These are phyloP conservation scores for Fragaria ananassa DNA, from an alignment of 306 rosid genomes.

Conservation along the genomic window DNA sequence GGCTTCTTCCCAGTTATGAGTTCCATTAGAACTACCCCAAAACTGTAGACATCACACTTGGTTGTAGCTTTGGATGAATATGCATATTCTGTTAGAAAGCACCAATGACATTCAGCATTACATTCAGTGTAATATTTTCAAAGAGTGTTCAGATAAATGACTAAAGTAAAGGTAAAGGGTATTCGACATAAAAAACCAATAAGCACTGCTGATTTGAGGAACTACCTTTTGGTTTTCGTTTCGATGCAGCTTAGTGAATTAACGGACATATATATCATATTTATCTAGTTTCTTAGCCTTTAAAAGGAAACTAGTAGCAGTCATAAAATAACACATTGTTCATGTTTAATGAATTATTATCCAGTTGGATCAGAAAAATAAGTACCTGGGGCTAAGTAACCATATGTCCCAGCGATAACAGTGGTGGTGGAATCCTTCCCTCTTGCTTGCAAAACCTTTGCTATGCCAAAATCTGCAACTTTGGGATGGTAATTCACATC, in stretches of 20 bases:
- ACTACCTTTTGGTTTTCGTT: neutral
- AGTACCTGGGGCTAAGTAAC: conserved; percentile 93
- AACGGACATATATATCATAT: too few species aligned
- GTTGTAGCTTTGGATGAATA: conserved; percentile 88
- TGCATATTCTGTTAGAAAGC: conserved; percentile 75
- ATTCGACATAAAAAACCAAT: neutral
- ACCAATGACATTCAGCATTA: conserved; percentile 20
- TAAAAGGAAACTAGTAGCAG: neutral
- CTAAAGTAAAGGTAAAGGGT: neutral
- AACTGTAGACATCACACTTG: conserved; percentile 94
- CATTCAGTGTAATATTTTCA: neutral
- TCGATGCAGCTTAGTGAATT: neutral
- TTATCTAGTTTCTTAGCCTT: neutral
- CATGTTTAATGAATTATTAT: neutral
- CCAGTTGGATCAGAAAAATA: conserved; percentile 13
- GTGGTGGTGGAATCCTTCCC: conserved; percentile 86
- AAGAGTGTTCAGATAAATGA: neutral
- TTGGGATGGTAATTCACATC: conserved; percentile 81
- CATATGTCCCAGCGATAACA: conserved; percentile 87
- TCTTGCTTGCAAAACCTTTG: conserved; percentile 92
- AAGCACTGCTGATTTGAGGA: neutral
- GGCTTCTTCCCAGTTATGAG: conserved; percentile 91
- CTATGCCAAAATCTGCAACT: conserved; percentile 96
- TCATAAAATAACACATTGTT: neutral
- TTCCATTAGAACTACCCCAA: conserved; percentile 90